Evolutionary conservation across 139 green algal genomes (phyloP), one percentile per base, ranked within the genome.

Genomic region (Chlamydomonas applanata): DNA sequence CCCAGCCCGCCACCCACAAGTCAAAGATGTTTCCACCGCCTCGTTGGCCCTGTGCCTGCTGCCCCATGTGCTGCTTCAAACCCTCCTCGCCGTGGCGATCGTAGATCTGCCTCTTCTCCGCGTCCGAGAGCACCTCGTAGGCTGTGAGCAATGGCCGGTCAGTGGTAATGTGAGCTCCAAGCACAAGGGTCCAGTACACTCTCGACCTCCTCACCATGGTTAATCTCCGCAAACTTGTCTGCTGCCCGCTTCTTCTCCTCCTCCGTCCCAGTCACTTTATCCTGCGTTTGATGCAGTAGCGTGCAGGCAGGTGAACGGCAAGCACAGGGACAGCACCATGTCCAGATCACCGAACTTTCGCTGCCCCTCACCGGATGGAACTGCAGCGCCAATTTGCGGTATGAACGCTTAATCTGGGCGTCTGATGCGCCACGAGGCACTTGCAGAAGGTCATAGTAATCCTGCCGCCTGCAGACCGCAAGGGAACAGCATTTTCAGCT

Each of bases 1-100:
- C n/a, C 40, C 40, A 49, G 40, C 40, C 40, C 40, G 40, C 24
- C 34, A 75, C 85, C 74, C 71, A 93, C 86, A 96, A 87, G 45
- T 92, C 91, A 56, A 98, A 98, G 45, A 98, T 95, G 82, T 97
- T 69, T 1, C 79, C 82, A 20, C 80, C 56, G 0, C 88, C 85
- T 52, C 82, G 70, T 4, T 85, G 87, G 3, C 89, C 79, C 17
- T 89, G 82, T 29, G 84, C 82, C 54, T 89, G 76, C 71, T 85
- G 83, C 1, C 69, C 74, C 1, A 76, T 74, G 45, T 96, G 91
- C 87, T 98, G 92, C 79, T 97, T 98, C 34, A 99, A 62, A 0
- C 96, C 96, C 67, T 99, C 96, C 83, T 99, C 96, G 2, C 96
- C 96, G 78, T 99, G 92, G 19, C 85, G 84, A 74, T 99, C 96